A percentile compares a stretch with the other conserved stretches of the same genome.
Conservation (phyloP, 2,329 filamentous ascomycete genomes). For the Incumbomyces lentus region DNA sequence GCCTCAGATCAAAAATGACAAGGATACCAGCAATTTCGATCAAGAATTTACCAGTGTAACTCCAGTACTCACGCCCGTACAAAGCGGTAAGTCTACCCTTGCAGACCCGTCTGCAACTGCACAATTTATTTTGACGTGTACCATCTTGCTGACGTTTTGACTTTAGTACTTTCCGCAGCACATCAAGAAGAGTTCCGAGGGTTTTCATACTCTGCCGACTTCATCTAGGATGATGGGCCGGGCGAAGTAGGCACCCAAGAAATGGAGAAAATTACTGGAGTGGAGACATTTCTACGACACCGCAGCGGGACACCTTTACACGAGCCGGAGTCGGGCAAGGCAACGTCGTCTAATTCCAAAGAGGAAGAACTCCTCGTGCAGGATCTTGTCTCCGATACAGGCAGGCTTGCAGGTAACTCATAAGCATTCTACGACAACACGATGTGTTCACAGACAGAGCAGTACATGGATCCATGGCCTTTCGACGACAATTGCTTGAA, state of each 20-base stretch:
- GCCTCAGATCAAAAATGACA: conserved; percentile 79
- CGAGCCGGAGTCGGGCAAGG: not conserved
- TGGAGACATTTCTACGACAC: not conserved
- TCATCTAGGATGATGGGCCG: conserved; percentile 43
- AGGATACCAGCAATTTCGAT: conserved; percentile 99
- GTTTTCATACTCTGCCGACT: conserved; percentile 94
- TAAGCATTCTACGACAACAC: not conserved
- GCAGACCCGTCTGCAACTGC: conserved; percentile 7
- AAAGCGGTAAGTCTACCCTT: conserved; percentile 63
- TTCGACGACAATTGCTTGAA: no score
- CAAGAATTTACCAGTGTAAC: conserved; percentile 98
- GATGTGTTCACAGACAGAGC: no score
- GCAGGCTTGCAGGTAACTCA: not conserved
- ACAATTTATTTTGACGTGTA: conserved; percentile 14
- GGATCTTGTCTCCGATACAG: not conserved
- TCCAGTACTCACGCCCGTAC: conserved; percentile 89
- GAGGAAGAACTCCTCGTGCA: not conserved
- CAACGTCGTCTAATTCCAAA: not conserved
- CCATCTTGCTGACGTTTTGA: conserved; percentile 9
- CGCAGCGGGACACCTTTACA: not conserved
- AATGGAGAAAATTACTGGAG: not conserved
- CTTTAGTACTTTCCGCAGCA: conserved; percentile 78
- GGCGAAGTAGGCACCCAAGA: not conserved
- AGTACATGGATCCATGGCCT: no score
- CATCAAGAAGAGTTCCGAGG: conserved; percentile 99